phyloP scores from a whole-genome alignment of 177 flowering plant genomes.

The Tripterygium wilfordii region DNA sequence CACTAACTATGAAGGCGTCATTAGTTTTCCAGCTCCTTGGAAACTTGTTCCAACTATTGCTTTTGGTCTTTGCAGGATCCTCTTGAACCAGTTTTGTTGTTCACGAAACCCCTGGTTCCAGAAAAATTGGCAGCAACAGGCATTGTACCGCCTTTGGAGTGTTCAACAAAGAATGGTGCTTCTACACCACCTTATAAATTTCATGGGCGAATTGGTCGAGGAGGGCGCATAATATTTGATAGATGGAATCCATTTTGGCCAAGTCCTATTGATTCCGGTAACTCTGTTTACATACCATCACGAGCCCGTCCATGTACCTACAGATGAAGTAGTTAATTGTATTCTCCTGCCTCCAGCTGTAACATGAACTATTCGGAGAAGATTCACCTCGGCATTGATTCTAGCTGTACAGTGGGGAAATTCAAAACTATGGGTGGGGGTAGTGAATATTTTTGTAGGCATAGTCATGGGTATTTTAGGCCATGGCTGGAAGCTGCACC shows the following conservation, averaged over 20 bases:
- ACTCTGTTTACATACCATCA: constrained; percentile 42
- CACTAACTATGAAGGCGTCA: too few species aligned
- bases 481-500: too few species aligned
- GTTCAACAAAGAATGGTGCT: constrained; percentile 31
- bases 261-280: constrained; percentile 45
- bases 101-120: constrained; percentile 77
- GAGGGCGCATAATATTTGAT: constrained; percentile 88
- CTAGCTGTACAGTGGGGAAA: too few species aligned
- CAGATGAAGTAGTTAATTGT: constrained; percentile 20
- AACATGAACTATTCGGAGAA: too few species aligned
- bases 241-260: constrained; percentile 78
- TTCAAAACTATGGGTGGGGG: too few species aligned
- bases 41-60: not conserved
- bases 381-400: too few species aligned
- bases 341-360: not conserved
- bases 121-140: constrained; percentile 80
- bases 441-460: too few species aligned
- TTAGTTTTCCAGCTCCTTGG: not conserved
- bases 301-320: constrained; percentile 33
- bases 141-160: constrained; percentile 53
- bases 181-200: constrained; percentile 33
- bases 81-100: constrained; percentile 70
- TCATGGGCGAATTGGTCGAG: constrained; percentile 89
- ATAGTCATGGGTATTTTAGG: too few species aligned
- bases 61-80: constrained; percentile 66